These are phyloP conservation scores for Aspergillus conjunctus DNA, from an alignment of 495 filamentous ascomycete genomes.

Conservation along the genomic window DNA sequence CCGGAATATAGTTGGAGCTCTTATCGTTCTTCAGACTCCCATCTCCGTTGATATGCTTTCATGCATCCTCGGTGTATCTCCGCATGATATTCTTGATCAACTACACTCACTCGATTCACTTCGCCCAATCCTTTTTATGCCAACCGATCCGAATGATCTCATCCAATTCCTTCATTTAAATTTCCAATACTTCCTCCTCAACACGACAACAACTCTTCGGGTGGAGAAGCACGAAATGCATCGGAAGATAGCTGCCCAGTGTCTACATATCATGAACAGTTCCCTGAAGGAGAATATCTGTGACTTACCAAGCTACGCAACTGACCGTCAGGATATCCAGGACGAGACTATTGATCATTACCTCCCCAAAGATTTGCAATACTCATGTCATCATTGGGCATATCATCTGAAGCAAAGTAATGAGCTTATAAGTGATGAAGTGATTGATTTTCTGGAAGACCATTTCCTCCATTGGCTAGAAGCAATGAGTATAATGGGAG, in stretches of 20 bases:
- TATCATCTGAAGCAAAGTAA: conserved; percentile 43
- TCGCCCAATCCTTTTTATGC: conserved; percentile 23
- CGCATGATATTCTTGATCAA: conserved; percentile 1
- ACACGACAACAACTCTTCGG: conserved; percentile 23
- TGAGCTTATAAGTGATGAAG: conserved; percentile 23
- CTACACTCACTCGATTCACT: conserved; percentile 17
- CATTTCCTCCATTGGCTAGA: conserved; percentile 44
- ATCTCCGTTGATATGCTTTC: conserved; percentile 18
- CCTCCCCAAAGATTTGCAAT: conserved; percentile 34
- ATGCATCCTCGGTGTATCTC: conserved; percentile 12
- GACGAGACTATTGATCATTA: conserved; percentile 21
- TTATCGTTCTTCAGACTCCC: conserved; percentile 24
- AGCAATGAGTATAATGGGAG: conserved; percentile 18
- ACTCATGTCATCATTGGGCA: conserved; percentile 51
- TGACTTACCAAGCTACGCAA: conserved; percentile 27
- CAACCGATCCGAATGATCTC: conserved; percentile 26
- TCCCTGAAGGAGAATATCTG: conserved; percentile 42
- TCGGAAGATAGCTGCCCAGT: not conserved
- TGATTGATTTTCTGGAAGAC: not conserved
- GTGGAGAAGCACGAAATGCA: conserved; percentile 26
- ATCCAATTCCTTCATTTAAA: conserved; percentile 21
- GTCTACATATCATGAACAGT: conserved; percentile 26
- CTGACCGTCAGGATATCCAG: conserved; percentile 27
- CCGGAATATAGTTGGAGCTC: conserved; percentile 22
- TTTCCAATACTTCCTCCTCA: conserved; percentile 26